Conservation (phyloP, 2,329 filamentous ascomycete genomes). For the Cucurbitaria berberidis region DNA sequence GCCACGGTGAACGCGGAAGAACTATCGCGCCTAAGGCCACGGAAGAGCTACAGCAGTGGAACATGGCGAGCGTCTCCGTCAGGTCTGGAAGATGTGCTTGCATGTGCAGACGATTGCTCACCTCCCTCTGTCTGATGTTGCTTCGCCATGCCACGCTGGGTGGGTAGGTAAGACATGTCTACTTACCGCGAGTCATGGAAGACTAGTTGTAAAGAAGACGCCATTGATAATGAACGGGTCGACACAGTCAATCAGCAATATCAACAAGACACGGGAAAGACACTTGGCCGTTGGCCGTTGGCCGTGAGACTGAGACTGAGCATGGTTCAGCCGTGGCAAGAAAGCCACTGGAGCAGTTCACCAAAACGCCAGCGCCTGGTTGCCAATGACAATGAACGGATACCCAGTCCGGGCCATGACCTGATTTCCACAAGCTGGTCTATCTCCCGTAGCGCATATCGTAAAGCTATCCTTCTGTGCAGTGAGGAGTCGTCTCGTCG, state of each 20-base stretch:
- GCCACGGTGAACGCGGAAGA: background rate
- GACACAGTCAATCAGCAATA: too few species aligned
- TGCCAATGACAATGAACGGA: conserved; percentile 1
- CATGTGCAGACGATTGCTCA: too few species aligned
- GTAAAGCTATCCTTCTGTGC: conserved; percentile 3
- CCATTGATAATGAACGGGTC: too few species aligned
- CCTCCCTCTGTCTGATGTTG: too few species aligned
- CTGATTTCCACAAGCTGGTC: background rate
- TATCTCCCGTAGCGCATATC: conserved; percentile 5
- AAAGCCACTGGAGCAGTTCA: conserved; percentile 3
- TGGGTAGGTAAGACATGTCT: too few species aligned
- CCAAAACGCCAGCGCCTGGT: background rate
- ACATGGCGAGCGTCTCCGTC: too few species aligned
- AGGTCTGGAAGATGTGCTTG: too few species aligned
- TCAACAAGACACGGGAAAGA: background rate
- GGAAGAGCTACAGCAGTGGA: background rate
- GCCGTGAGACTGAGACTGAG: background rate
- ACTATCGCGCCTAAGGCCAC: background rate
- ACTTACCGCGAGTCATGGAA: too few species aligned
- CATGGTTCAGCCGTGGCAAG: conserved; percentile 1
- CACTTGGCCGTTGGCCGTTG: background rate
- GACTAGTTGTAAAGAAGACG: too few species aligned
- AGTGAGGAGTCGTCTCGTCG: conserved; percentile 16
- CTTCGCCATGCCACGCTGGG: too few species aligned
- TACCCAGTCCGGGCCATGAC: background rate